Percentiles rank a stretch among this genome's conserved stretches.
phyloP scores from a whole-genome alignment of 192 early-diverging fungal genomes.

The Funneliformis mosseae region DNA sequence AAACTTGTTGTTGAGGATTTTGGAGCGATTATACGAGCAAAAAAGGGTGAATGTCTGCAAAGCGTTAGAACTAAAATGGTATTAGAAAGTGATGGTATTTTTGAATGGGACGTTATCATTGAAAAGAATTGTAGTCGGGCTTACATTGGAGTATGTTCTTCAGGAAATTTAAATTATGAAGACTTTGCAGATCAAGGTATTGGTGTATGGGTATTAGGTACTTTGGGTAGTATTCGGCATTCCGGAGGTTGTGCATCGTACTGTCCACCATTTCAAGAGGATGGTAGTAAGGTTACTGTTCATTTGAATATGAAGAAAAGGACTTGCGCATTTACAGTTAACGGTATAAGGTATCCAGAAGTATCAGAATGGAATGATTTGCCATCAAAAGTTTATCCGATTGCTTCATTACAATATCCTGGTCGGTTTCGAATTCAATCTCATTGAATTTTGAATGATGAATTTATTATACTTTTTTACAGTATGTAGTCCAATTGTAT shows the following conservation, averaged over 20 bases:
- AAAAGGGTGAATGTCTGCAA: not conserved
- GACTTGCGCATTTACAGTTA: slow-evolving; percentile 16
- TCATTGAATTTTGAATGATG: no score
- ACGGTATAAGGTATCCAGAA: slow-evolving; percentile 13
- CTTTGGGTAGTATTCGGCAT: not conserved
- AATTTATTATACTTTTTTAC: no score
- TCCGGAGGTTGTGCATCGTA: not conserved
- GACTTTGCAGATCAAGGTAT: not conserved
- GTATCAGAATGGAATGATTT: slow-evolving; percentile 7
- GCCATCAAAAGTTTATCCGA: slow-evolving; percentile 16
- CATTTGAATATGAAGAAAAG: slow-evolving; percentile 26
- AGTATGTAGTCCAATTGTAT: no score
- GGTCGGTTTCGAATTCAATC: not conserved
- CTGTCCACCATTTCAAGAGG: not conserved
- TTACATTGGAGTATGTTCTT: not conserved
- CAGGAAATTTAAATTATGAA: not conserved
- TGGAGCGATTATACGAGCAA: not conserved
- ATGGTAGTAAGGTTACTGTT: slow-evolving; percentile 14
- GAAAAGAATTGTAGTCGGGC: not conserved
- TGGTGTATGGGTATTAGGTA: not conserved
- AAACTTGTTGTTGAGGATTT: not conserved
- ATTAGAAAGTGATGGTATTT: not conserved
- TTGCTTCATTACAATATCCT: not conserved
- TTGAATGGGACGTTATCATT: slow-evolving; percentile 23
- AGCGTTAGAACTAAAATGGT: not conserved